Evolutionary conservation across 768 basidiomycete species (phyloP).

Genomic region (Termitomyces sp.): DNA sequence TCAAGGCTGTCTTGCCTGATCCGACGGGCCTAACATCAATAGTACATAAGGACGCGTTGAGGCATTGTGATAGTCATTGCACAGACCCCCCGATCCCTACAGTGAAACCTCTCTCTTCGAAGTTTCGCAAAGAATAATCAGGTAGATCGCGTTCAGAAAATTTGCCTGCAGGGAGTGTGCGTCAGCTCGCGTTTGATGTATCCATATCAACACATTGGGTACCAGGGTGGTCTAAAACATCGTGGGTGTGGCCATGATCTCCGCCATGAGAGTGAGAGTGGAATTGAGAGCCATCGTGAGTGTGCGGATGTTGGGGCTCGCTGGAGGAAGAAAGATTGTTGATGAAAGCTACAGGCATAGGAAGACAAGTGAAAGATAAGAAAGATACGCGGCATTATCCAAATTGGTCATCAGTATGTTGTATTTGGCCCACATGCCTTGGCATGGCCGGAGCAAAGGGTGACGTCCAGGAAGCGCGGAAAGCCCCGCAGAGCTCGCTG

Average conservation of each 20-base stretch:
- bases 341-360: conserved; percentile 73
- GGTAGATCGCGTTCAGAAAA: conserved; percentile 92
- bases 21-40: conserved; percentile 81
- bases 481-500: background rate
- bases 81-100: conserved; percentile 95
- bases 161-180: conserved; percentile 55
- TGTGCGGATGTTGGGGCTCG: conserved; percentile 38
- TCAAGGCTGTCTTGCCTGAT: conserved; percentile 94
- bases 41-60: background rate
- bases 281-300: conserved; percentile 46
- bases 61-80: background rate
- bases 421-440: background rate
- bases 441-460: no score
- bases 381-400: background rate
- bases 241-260: conserved; percentile 95
- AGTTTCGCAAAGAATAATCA: conserved; percentile 80
- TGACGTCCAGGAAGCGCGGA: background rate
- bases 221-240: conserved; percentile 89
- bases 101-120: conserved; percentile 92
- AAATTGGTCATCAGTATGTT: background rate
- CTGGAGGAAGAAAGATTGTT: conserved; percentile 49
- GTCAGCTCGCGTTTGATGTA: background rate
- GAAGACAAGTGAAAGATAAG: background rate
- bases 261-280: conserved; percentile 51
- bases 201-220: background rate